These are phyloP conservation scores for Lachnellula subtilissima DNA, from an alignment of 2,329 filamentous ascomycete genomes.

Conservation along the genomic window DNA sequence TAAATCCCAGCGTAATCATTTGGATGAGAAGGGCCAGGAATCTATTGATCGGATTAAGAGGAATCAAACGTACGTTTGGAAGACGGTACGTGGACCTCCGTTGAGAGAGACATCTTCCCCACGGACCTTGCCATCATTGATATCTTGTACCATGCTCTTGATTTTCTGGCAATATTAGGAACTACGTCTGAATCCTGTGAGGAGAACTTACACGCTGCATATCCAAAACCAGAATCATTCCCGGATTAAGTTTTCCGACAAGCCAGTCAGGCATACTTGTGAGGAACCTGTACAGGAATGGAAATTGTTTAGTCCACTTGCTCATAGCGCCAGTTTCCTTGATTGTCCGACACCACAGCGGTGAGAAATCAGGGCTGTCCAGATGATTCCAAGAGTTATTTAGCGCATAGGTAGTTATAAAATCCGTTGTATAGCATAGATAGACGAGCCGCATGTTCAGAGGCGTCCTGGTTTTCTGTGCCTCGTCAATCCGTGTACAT, in stretches of 20 bases:
- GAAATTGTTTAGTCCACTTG: slow-evolving; percentile 19
- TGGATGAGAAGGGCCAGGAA: too few relatives aligned
- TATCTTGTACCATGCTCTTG: slow-evolving; percentile 7
- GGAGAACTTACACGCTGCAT: slow-evolving; percentile 10
- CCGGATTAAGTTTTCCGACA: slow-evolving; percentile 7
- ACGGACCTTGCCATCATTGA: slow-evolving; percentile 3
- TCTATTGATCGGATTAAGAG: too few relatives aligned
- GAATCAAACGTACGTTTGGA: slow-evolving; percentile 5
- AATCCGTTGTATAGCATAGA: slow-evolving; percentile 24
- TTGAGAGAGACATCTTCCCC: slow-evolving; percentile 2
- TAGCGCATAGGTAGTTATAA: slow-evolving; percentile 30
- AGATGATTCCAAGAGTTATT: slow-evolving; percentile 21
- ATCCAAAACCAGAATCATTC: slow-evolving; percentile 13
- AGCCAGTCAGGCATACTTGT: slow-evolving; percentile 9
- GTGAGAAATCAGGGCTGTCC: slow-evolving; percentile 20
- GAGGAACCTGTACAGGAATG: slow-evolving; percentile 12
- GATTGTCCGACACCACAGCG: slow-evolving; percentile 16
- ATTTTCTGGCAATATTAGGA: slow-evolving; percentile 1
- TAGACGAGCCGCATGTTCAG: slow-evolving; percentile 16
- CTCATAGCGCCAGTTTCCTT: slow-evolving; percentile 10
- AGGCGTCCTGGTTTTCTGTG: slow-evolving; percentile 5
- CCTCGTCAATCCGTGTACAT: slow-evolving; percentile 17
- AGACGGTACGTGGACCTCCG: slow-evolving; percentile 10
- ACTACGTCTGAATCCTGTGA: neutral
- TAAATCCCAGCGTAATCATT: too few relatives aligned